phyloP scores from a whole-genome alignment of 2,329 filamentous ascomycete genomes.

The Pseudogymnoascus sp. region DNA sequence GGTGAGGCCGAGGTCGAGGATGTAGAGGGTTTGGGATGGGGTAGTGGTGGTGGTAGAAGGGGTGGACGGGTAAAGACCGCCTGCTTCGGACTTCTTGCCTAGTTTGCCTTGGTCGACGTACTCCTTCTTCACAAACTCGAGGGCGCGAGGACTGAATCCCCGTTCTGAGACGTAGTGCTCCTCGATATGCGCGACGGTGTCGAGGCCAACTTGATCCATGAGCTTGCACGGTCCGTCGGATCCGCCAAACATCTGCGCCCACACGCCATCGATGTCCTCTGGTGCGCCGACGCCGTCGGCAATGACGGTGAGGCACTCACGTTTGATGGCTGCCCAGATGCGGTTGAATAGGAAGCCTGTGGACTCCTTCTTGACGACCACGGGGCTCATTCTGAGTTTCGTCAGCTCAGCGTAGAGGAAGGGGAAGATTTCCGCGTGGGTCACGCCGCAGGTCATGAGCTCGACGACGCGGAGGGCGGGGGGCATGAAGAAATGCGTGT shows the following conservation, averaged over 20 bases:
- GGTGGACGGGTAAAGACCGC: slow-evolving; percentile 18
- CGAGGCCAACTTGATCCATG: slow-evolving; percentile 36
- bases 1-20: slow-evolving; percentile 19
- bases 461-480: slow-evolving; percentile 27
- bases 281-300: slow-evolving; percentile 31
- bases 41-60: background rate
- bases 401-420: slow-evolving; percentile 26
- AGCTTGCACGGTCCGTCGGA: slow-evolving; percentile 32
- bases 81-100: slow-evolving; percentile 28
- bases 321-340: slow-evolving; percentile 37
- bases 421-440: slow-evolving; percentile 25
- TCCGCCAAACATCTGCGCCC: slow-evolving; percentile 31
- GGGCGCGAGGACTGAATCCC: slow-evolving; percentile 16
- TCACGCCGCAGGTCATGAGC: slow-evolving; percentile 33
- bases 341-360: slow-evolving; percentile 36
- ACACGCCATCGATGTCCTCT: slow-evolving; percentile 32
- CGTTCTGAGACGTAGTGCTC: slow-evolving; percentile 32
- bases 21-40: slow-evolving; percentile 11
- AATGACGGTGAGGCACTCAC: slow-evolving; percentile 32
- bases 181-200: slow-evolving; percentile 35
- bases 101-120: slow-evolving; percentile 29
- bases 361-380: slow-evolving; percentile 30
- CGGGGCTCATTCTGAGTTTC: slow-evolving; percentile 31
- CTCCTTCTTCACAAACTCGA: slow-evolving; percentile 28
- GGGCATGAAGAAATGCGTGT: slow-evolving; percentile 37